Conservation (phyloP, 495 filamentous ascomycete genomes). For the Neurospora africana region DNA sequence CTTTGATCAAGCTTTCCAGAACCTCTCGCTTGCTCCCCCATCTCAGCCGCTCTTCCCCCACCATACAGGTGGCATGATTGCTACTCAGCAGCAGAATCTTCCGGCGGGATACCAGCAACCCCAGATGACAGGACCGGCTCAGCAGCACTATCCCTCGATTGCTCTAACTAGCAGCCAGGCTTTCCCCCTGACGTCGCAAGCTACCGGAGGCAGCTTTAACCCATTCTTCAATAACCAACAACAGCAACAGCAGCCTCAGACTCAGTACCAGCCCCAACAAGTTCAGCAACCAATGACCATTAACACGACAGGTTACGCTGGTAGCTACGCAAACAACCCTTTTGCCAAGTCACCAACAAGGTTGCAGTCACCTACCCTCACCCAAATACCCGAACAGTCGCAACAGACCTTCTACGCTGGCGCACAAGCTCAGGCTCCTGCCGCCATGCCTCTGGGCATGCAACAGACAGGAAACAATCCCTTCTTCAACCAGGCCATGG, state of each 20-base stretch:
- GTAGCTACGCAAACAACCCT: slow-evolving; percentile 28
- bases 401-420: slow-evolving; percentile 38
- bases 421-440: not conserved
- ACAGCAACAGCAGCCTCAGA: slow-evolving; percentile 15
- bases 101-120: slow-evolving; percentile 39
- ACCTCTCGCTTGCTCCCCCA: slow-evolving; percentile 52
- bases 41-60: slow-evolving; percentile 66
- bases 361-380: slow-evolving; percentile 33
- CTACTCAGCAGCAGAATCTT: slow-evolving; percentile 36
- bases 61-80: slow-evolving; percentile 66
- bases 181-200: slow-evolving; percentile 31
- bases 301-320: slow-evolving; percentile 26
- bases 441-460: slow-evolving; percentile 21
- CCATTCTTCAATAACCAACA: slow-evolving; percentile 49
- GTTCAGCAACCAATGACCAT: slow-evolving; percentile 23
- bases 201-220: slow-evolving; percentile 40
- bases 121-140: slow-evolving; percentile 49
- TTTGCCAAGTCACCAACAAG: slow-evolving; percentile 37
- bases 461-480: slow-evolving; percentile 39
- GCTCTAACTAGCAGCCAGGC: slow-evolving; percentile 37
- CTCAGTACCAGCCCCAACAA: not conserved
- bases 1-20: slow-evolving; percentile 60
- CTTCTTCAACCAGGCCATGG: slow-evolving; percentile 37
- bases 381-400: slow-evolving; percentile 40
- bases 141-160: slow-evolving; percentile 38